phyloP scores from a whole-genome alignment of 208 protist genomes.

The Leishmania aethiopica region DNA sequence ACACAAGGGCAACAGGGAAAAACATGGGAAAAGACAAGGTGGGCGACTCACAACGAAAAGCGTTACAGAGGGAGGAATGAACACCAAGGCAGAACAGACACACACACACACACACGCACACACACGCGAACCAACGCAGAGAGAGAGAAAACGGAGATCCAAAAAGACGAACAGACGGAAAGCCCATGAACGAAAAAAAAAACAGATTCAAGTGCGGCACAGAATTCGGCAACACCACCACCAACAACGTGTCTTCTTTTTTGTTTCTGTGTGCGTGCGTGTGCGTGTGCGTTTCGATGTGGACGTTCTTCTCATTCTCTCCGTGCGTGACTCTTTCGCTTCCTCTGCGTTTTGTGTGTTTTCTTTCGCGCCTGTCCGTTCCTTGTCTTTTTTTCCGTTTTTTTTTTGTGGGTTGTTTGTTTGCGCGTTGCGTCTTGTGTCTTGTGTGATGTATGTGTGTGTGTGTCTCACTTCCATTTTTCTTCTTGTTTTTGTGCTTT shows the following conservation, averaged over 20 bases:
- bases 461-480: neutral
- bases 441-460: neutral
- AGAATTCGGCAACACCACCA: too few species aligned
- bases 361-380: neutral
- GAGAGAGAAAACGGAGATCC: neutral
- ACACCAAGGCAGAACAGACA: neutral
- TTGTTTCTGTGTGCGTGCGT: neutral
- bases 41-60: neutral
- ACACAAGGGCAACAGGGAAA: neutral
- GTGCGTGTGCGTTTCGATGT: neutral
- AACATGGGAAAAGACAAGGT: neutral
- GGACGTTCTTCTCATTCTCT: neutral
- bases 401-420: neutral
- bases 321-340: neutral
- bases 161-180: too few species aligned
- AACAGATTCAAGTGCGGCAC: too few species aligned
- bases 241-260: constrained; percentile 4
- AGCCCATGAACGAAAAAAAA: too few species aligned
- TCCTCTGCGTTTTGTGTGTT: constrained; percentile 5
- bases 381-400: neutral
- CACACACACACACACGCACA: neutral
- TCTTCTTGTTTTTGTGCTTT: neutral
- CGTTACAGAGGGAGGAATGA: neutral
- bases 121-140: neutral
- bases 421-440: too few species aligned